Conservation (phyloP, 2,329 filamentous ascomycete species). For the Ophiostoma triangulosporum region DNA sequence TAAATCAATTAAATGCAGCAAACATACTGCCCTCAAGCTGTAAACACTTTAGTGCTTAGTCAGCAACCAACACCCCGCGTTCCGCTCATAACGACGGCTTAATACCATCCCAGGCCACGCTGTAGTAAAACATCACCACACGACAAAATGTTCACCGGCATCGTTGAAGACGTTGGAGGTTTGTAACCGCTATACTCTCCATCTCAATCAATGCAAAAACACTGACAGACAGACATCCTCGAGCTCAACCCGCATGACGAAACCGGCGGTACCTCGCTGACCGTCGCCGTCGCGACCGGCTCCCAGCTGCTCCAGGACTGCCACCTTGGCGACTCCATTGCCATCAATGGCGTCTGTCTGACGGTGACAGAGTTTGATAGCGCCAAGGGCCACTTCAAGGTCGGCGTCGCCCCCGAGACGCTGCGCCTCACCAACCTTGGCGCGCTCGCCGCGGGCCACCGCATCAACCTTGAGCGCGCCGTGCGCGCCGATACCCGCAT, state of each 20-base stretch:
- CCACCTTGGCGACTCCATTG: conserved; percentile 83
- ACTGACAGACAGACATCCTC: conserved; percentile 52
- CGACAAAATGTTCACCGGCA: conserved; percentile 76
- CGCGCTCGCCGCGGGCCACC: conserved; percentile 46
- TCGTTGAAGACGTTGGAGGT: conserved; percentile 90
- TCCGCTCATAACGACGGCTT: background rate
- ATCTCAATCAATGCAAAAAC: background rate
- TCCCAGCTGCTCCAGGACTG: conserved; percentile 71
- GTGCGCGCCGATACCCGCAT: conserved; percentile 86
- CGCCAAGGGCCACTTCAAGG: conserved; percentile 52
- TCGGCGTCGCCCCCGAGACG: conserved; percentile 90
- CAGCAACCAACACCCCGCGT: background rate
- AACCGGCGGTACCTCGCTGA: conserved; percentile 80
- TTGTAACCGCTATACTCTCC: conserved; percentile 23
- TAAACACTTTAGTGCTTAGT: too few species aligned
- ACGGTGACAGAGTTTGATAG: conserved; percentile 55
- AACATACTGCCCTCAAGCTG: too few species aligned
- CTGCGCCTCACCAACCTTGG: conserved; percentile 94
- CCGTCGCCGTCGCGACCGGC: conserved; percentile 55
- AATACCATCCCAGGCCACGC: too few species aligned
- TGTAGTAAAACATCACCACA: background rate
- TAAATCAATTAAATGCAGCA: too few species aligned
- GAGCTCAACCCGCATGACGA: conserved; percentile 68
- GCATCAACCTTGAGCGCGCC: conserved; percentile 87
- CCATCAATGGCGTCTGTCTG: conserved; percentile 89